Base-by-base conservation (phyloP, 495 filamentous ascomycete genomes). In the Penicillium goetzii region DNA sequence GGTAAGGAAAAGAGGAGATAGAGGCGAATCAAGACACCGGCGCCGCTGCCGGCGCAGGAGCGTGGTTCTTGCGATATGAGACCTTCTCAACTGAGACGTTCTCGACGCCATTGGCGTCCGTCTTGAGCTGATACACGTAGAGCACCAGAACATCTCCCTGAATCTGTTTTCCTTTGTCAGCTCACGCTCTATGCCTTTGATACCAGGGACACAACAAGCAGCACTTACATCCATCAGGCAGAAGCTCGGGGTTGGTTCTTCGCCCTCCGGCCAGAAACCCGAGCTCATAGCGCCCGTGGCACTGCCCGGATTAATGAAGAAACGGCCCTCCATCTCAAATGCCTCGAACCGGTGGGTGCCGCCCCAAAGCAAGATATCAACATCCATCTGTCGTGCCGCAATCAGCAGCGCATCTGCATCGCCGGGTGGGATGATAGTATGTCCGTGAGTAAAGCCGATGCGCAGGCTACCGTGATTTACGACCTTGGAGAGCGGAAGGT, bases 311-410 rank as follows among this genome's bases (percentile, higher is more conserved):
- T 98, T 99, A 47, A 99, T 89, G 77, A 99, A 99, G 81, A 99
- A 99, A 75, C 96, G 92, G 56, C 95, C 96, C 81, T 97, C 96
- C 78, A 97, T 88, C 82, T 99, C 96, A 72, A 97, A 99, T 32
- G 96, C 96, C 80, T 99, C 95, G 74, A 99, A 99, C 14, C 87
- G 84, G 79, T 97, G 94, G 15, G 94, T 97, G n/a, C 95, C 96
- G 47, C 93, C 95, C 92, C 92, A 99, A 66, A 97, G 88, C 58
- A 99, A 78, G 49, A 99, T 91, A 80, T 99, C 95, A 19, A 97
- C 96, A 72, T 98, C 95, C 81, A 99, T 89, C 75, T 94, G 91
- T 63, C 95, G 89, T 28, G 95, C 95, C 60, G 96, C 92, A 62
- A 97, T 97, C 56, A 99, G 80, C 56, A 99, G 78, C 21, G 91